phyloP scores from a whole-genome alignment of 148 eudicot species.

The Diospyros kaki region DNA sequence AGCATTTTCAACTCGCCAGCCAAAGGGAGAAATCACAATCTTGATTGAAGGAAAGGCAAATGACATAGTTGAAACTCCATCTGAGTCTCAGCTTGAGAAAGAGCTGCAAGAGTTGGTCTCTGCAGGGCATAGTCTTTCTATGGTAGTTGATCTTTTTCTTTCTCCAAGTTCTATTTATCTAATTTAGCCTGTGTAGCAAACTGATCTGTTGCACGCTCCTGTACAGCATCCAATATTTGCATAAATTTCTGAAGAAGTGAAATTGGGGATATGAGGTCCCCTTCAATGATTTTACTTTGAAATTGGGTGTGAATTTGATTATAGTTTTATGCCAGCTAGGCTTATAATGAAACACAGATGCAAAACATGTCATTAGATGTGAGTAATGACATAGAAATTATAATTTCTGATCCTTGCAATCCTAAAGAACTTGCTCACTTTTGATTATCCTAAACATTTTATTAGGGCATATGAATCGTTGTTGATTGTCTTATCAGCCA shows the following conservation, averaged over 20 bases:
- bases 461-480: no score
- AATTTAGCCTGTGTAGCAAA: neutral
- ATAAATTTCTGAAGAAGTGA: conserved; percentile 3
- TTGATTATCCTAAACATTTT: neutral
- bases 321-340: neutral
- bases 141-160: conserved; percentile 33
- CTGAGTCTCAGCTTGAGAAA: conserved; percentile 71
- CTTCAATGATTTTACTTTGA: neutral
- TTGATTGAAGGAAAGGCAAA: conserved; percentile 67
- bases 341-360: neutral
- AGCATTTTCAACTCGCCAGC: conserved; percentile 53
- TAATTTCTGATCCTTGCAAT: no score
- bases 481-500: neutral
- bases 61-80: conserved; percentile 41
- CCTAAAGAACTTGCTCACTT: neutral
- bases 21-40: conserved; percentile 94
- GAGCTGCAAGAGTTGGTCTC: conserved; percentile 62
- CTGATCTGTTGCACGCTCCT: conserved; percentile 5
- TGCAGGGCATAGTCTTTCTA: conserved; percentile 80
- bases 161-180: neutral
- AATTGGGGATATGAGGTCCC: neutral
- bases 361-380: no score
- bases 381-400: no score
- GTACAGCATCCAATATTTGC: neutral
- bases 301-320: neutral